Conservation (phyloP, 345 rosid genomes). For the Lumnitzera racemosa region DNA sequence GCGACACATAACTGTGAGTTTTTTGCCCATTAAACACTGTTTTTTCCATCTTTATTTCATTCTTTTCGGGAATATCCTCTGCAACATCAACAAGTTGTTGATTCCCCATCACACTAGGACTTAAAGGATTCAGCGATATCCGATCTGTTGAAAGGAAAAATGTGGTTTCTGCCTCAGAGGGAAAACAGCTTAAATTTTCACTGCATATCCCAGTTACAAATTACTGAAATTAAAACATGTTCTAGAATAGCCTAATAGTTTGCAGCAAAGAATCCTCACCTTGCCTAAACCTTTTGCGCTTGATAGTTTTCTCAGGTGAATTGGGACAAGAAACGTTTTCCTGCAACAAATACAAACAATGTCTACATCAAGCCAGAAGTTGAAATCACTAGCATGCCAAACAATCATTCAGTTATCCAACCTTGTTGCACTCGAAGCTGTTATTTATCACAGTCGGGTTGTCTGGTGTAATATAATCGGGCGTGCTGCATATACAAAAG, state of each 20-base stretch:
- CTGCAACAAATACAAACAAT: constrained; percentile 21
- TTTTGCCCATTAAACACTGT: constrained; percentile 24
- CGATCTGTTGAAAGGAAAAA: constrained; percentile 26
- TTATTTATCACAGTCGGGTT: constrained; percentile 46
- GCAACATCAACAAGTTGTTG: constrained; percentile 37
- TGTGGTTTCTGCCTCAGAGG: neutral
- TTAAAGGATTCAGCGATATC: constrained; percentile 27
- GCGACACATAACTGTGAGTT: constrained; percentile 55
- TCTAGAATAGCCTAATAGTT: neutral
- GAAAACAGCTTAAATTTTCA: too few species aligned
- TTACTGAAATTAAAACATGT: neutral
- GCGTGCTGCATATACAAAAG: constrained; percentile 57
- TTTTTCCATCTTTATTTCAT: constrained; percentile 37
- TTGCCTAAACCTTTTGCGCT: constrained; percentile 45
- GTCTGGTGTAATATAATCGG: constrained; percentile 91
- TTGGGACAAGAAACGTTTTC: constrained; percentile 75
- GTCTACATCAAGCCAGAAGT: neutral
- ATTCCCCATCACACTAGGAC: constrained; percentile 36
- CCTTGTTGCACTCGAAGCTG: constrained; percentile 62
- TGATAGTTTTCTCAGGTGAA: constrained; percentile 80
- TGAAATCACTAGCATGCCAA: neutral
- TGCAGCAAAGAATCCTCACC: constrained; percentile 30
- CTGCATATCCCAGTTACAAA: too few species aligned
- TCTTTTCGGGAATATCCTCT: constrained; percentile 28
- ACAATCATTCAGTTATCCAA: neutral